Base-by-base conservation (phyloP, 805 yeast species). In the Candida peoriensis region DNA sequence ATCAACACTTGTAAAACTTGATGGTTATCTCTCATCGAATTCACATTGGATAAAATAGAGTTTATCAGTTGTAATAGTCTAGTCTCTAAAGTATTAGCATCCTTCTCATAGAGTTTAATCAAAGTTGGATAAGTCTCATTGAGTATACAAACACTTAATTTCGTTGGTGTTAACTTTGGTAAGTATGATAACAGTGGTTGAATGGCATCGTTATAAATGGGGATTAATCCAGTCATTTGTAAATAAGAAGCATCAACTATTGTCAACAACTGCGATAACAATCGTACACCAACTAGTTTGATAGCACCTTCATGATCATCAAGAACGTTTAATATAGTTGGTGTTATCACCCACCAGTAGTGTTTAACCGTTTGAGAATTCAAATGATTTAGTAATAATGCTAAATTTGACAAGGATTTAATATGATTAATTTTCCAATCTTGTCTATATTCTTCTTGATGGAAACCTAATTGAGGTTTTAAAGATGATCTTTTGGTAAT, bases 281-380 rank as follows among this genome's bases (percentile, higher is more conserved):
- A 23, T 21, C 24, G 27, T 8, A 50, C 50, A 18, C 58, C 58
- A 28, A 37, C 28, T 1, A 48, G 22, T 29, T 52, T 52, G 4
- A 53, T 46, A 6, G 39, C 32, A 4, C 50, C 54, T 22, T 53
- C 58, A 34, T 53, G 54, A 22, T 53, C 57, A 38, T 53, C 58
- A 8, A 53, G 17, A 1, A 50, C 33, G 29, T 53, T 53, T 17
- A 53, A 24, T 4, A 53, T 41, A 0, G 55, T 44, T 2, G 58
- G 56, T 0, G 52, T 37, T 3, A 53, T 38, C 13, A 53, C 18
- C 48, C 52, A 48, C 57, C 57, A 52, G 25, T 41, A 24, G 17
- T 43, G 38, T 16, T 42, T 42, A 3, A 46, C 14, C 2, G 29
- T 22, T 17, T 36, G 37, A 3, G 26, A 6, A 3, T 34, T 27